Percentiles rank a stretch among this genome's conserved stretches.
Evolutionary conservation across 176 grass and related monocot species (phyloP).

Genomic region (Ampelocalamus luodianensis): DNA sequence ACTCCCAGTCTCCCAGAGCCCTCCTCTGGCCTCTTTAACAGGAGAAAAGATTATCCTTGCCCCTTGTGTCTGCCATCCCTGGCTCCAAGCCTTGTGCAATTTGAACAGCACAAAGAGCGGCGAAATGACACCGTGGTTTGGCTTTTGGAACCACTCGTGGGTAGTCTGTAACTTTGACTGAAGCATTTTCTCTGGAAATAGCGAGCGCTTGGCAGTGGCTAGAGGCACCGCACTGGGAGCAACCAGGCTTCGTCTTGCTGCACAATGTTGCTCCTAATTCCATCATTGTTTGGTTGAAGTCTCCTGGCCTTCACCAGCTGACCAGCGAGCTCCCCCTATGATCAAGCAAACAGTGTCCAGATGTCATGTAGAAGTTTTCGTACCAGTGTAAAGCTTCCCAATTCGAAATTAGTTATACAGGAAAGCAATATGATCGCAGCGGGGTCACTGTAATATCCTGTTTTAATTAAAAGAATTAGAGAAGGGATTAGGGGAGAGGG

Average conservation of each 20-base stretch:
- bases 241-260: slow-evolving; percentile 65
- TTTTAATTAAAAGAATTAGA: too few species aligned
- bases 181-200: slow-evolving; percentile 50
- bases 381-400: neutral
- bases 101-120: slow-evolving; percentile 85
- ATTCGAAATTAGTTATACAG: neutral
- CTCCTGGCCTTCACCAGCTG: slow-evolving; percentile 85
- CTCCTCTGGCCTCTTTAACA: slow-evolving; percentile 64
- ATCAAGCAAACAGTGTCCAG: slow-evolving; percentile 25
- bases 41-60: slow-evolving; percentile 51
- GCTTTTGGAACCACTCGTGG: slow-evolving; percentile 71
- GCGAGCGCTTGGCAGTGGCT: slow-evolving; percentile 65
- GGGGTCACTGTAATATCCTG: neutral
- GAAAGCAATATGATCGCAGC: neutral
- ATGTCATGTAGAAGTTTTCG: neutral
- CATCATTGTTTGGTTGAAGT: slow-evolving; percentile 99
- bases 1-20: slow-evolving; percentile 81
- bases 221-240: slow-evolving; percentile 73
- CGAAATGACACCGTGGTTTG: slow-evolving; percentile 76
- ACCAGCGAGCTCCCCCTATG: slow-evolving; percentile 63
- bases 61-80: neutral
- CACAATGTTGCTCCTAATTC: slow-evolving; percentile 93
- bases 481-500: too few species aligned
- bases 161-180: slow-evolving; percentile 69
- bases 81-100: slow-evolving; percentile 47